Evolutionary conservation across 139 green algal genomes (phyloP), one percentile per base, ranked within the genome.

Genomic region (Chlorella sp.): DNA sequence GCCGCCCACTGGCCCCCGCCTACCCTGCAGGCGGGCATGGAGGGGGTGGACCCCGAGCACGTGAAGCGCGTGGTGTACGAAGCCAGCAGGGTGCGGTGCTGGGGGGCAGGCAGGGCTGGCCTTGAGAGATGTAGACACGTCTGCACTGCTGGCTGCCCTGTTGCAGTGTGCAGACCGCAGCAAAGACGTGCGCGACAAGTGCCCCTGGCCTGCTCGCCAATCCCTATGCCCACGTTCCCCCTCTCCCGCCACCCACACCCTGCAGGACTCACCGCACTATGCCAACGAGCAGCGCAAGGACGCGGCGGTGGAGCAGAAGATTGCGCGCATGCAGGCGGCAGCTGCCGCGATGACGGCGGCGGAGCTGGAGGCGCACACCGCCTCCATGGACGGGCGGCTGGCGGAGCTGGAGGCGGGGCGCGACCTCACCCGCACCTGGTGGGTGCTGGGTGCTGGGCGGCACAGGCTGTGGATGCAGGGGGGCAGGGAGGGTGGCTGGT

Each of bases 211-310:
- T 8, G 8, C 46, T 8, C 46, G 8, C 11, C 8, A 54, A 8
- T 19, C 46, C 11, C 46, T 54, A 11, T 54, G 46, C 46, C 9
- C 17, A 36, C 68, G 3, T 22, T 5, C 41, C 72, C 13, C 41
- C 41, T 28, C 38, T 41, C 41, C 28, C 28, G 8, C 11, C 28
- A 17, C 36, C 14, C 13, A n/a, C 69, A 1, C 11, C 38, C 9
- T 56, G 14, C 90, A 95, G 91, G 92, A 94, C 74, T 96, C 90
- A 11, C 86, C 91, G 6, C 95, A 98, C 87, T 98, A 97, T 84
- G 87, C 89, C 46, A 98, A 99, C 82, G 97, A 99, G 88, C 92
- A 96, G 85, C 89, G 94, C 40, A 99, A 99, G 92, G 87, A 96
- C 48, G 79, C 68, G 40, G 65, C 87, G 22, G 75, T 89, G 22